These are phyloP conservation scores for Houttuynia cordata DNA, from an alignment of 164 flowering plant species.

Conservation along the genomic window DNA sequence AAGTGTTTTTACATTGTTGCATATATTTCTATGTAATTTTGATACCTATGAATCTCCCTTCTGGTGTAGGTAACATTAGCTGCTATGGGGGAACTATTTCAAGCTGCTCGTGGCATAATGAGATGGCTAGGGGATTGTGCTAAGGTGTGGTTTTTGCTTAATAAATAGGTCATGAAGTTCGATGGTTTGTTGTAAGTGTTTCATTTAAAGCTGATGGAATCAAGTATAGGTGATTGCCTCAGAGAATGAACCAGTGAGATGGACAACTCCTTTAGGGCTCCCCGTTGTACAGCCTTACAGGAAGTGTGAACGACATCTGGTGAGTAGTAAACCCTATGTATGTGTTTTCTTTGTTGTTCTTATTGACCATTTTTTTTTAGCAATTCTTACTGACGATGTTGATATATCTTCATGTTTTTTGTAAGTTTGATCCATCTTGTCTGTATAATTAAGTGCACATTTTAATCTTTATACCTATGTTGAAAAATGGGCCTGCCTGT, in stretches of 20 bases:
- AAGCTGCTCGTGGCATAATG: slow-evolving; percentile 89
- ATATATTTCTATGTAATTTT: background rate
- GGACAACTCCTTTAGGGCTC: slow-evolving; percentile 96
- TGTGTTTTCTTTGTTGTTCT: background rate
- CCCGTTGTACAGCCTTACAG: slow-evolving; percentile 95
- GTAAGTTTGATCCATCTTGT: too few species aligned
- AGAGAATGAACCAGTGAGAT: slow-evolving; percentile 74
- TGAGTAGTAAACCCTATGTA: slow-evolving; percentile 23
- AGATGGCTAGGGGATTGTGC: slow-evolving; percentile 96
- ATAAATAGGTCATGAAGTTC: background rate
- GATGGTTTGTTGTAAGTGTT: background rate
- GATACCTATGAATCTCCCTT: background rate
- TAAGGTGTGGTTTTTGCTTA: slow-evolving; percentile 30
- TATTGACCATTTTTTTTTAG: background rate
- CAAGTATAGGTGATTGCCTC: slow-evolving; percentile 61
- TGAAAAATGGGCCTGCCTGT: too few species aligned
- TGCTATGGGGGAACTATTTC: slow-evolving; percentile 80
- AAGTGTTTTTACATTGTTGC: too few species aligned
- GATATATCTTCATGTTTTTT: too few species aligned
- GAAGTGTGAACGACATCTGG: slow-evolving; percentile 54
- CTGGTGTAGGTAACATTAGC: slow-evolving; percentile 62
- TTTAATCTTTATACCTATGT: too few species aligned
- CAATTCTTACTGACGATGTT: too few species aligned
- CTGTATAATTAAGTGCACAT: too few species aligned
- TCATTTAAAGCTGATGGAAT: background rate